These are phyloP conservation scores for Melaleuca alternifolia DNA, from an alignment of 345 rosid species.

Conservation along the genomic window DNA sequence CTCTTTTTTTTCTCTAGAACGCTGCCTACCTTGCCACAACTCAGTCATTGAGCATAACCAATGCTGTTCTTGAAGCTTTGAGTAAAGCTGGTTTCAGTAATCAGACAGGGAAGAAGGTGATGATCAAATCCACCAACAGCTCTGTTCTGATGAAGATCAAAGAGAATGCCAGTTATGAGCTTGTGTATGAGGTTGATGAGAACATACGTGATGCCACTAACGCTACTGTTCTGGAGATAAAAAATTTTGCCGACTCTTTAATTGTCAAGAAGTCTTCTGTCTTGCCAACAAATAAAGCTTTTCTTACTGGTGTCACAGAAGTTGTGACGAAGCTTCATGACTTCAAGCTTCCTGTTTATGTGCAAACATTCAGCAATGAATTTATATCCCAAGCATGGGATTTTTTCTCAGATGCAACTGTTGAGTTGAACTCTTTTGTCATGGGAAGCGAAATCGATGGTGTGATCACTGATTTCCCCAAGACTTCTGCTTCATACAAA, in stretches of 20 bases:
- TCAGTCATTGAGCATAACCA: constrained; percentile 37
- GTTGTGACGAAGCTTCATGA: constrained; percentile 39
- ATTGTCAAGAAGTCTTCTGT: constrained; percentile 50
- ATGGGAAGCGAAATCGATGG: constrained; percentile 26
- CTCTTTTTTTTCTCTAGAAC: constrained; percentile 43
- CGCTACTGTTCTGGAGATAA: constrained; percentile 47
- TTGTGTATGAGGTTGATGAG: constrained; percentile 62
- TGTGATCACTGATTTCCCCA: constrained; percentile 77
- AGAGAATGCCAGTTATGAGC: constrained; percentile 33
- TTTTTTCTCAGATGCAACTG: constrained; percentile 69
- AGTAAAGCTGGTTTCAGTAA: constrained; percentile 50
- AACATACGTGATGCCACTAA: constrained; percentile 37
- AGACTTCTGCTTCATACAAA: constrained; percentile 59
- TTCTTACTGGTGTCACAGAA: constrained; percentile 24
- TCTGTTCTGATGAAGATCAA: constrained; percentile 58
- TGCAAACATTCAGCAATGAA: constrained; percentile 65
- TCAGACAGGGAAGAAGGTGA: constrained; percentile 35
- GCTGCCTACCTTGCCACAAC: constrained; percentile 59
- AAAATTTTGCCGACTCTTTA: constrained; percentile 56
- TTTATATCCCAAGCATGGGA: constrained; percentile 86
- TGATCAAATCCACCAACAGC: constrained; percentile 79
- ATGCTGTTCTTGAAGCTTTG: constrained; percentile 48
- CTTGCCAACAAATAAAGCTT: constrained; percentile 8
- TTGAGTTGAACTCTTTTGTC: constrained; percentile 51
- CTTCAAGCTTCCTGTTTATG: constrained; percentile 53